phyloP scores from a whole-genome alignment of 2,329 filamentous ascomycete genomes.

The Zalaria obscura region DNA sequence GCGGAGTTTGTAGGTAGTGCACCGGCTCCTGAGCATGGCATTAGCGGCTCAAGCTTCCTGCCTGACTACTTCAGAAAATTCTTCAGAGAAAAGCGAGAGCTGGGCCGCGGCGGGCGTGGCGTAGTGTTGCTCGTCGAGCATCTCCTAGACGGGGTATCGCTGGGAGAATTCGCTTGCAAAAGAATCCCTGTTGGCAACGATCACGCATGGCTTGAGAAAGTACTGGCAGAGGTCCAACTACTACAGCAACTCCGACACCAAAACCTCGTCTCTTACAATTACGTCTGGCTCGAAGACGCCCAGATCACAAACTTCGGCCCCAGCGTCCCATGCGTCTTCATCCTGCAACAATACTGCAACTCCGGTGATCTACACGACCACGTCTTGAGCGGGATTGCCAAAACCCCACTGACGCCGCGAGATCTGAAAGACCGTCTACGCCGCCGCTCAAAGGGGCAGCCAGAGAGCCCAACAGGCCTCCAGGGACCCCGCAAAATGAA shows the following conservation, averaged over 20 bases:
- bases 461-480: conserved; percentile 46
- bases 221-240: conserved; percentile 83
- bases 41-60: conserved; percentile 75
- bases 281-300: conserved; percentile 91
- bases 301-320: conserved; percentile 74
- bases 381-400: conserved; percentile 46
- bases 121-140: conserved; percentile 91
- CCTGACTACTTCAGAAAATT: conserved; percentile 87
- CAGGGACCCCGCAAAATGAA: conserved; percentile 41
- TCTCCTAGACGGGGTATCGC: conserved; percentile 71
- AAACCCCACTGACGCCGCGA: conserved; percentile 53
- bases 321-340: conserved; percentile 86
- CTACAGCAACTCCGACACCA: conserved; percentile 84
- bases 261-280: conserved; percentile 90
- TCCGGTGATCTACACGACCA: conserved; percentile 80
- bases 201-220: conserved; percentile 88
- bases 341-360: conserved; percentile 96
- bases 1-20: conserved; percentile 33
- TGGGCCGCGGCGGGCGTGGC: conserved; percentile 85
- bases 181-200: conserved; percentile 88
- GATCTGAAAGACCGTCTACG: conserved; percentile 80
- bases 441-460: conserved; percentile 63
- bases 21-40: conserved; percentile 44
- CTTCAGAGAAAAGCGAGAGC: conserved; percentile 75
- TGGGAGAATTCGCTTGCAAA: conserved; percentile 93